Conservation (phyloP, 306 rosid species). For the Vachellia collinsii region DNA sequence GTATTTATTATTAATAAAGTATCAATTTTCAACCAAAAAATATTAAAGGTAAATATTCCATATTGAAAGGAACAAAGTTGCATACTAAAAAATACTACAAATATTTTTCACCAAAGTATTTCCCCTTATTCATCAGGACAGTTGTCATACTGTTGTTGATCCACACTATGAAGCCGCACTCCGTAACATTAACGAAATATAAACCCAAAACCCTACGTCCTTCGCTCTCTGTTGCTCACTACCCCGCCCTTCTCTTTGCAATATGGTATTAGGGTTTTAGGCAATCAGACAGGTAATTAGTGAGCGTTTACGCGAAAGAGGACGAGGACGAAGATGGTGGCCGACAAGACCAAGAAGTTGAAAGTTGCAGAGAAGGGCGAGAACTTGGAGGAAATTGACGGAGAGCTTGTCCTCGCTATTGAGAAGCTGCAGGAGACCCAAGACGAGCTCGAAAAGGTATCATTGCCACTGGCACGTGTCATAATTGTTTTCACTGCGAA, state of each 20-base stretch:
- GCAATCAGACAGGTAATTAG: background rate
- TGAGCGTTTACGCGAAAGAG: background rate
- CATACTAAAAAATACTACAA: no score
- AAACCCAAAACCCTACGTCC: slow-evolving; percentile 72
- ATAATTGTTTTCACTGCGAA: background rate
- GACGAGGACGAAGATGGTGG: slow-evolving; percentile 52
- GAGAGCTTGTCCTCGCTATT: slow-evolving; percentile 73
- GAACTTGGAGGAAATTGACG: slow-evolving; percentile 61
- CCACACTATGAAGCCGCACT: no score
- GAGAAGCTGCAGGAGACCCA: slow-evolving; percentile 93
- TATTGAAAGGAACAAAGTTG: no score
- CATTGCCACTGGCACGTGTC: background rate
- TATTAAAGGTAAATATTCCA: no score
- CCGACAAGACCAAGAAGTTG: slow-evolving; percentile 71
- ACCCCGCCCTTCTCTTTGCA: background rate
- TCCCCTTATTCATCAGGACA: slow-evolving; percentile 6
- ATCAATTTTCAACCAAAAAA: no score
- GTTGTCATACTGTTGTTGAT: slow-evolving; percentile 17
- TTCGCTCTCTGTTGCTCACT: background rate
- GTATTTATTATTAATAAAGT: background rate
- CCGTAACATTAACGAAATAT: background rate
- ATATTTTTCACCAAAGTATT: no score
- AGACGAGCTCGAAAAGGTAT: slow-evolving; percentile 91
- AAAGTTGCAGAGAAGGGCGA: slow-evolving; percentile 59
- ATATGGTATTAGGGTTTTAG: slow-evolving; percentile 66